Conservation (phyloP, 2,329 filamentous ascomycete genomes). For the Aspergillus viridinutans region DNA sequence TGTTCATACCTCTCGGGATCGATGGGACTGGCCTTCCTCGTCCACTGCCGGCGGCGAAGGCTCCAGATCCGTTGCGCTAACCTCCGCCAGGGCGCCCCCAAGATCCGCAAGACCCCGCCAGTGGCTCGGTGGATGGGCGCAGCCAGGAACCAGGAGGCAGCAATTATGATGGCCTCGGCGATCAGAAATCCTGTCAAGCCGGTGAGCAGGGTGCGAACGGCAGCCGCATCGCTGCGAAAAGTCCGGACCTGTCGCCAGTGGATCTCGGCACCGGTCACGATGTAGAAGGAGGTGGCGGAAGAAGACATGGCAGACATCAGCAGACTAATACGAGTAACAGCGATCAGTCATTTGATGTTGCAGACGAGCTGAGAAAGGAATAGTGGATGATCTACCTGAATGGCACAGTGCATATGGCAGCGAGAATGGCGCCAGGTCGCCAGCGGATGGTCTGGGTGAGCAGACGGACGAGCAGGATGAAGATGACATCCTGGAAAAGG, state of each 20-base stretch:
- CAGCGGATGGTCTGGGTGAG: conserved; percentile 19
- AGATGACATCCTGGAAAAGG: conserved; percentile 27
- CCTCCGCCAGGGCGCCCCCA: conserved; percentile 19
- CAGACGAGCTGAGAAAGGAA: not conserved
- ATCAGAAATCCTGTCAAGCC: conserved; percentile 32
- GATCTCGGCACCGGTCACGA: conserved; percentile 33
- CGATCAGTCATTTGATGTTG: not conserved
- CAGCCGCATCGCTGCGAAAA: conserved; percentile 31
- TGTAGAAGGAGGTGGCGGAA: conserved; percentile 31
- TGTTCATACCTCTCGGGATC: conserved; percentile 22
- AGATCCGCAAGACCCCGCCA: conserved; percentile 24
- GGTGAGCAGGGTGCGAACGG: conserved; percentile 29
- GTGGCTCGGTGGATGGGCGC: conserved; percentile 20
- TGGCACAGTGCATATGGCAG: conserved; percentile 22
- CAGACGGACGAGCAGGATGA: conserved; percentile 21
- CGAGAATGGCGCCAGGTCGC: conserved; percentile 16
- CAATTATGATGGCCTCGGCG: conserved; percentile 24
- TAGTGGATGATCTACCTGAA: conserved; percentile 20
- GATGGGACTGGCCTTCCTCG: conserved; percentile 4
- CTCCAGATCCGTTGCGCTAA: conserved; percentile 10
- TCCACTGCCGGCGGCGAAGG: conserved; percentile 1
- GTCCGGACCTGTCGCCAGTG: conserved; percentile 33
- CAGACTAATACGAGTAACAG: conserved; percentile 14
- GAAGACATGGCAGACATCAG: conserved; percentile 30
- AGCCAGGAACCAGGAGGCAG: conserved; percentile 21